Evolutionary conservation across 176 grass and related monocot species (phyloP).

Genomic region (Stipa capillata): DNA sequence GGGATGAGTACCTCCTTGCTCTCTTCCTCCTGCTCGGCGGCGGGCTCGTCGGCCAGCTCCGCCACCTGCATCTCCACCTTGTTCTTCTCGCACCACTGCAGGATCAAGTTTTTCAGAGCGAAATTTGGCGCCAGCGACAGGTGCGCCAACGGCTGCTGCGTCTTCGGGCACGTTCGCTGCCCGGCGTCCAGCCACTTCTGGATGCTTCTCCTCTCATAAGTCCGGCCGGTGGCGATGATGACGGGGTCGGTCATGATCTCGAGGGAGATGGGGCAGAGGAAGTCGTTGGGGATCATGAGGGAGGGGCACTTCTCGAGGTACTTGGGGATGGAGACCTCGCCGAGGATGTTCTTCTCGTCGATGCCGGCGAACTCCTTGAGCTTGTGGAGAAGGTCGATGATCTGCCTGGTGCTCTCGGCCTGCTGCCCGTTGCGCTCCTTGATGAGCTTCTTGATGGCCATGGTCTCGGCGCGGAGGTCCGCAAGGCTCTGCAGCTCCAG

Average conservation of each 20-base stretch:
- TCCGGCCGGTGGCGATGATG: slow-evolving; percentile 53
- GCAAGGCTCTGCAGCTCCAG: slow-evolving; percentile 49
- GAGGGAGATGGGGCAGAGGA: slow-evolving; percentile 65
- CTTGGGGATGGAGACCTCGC: slow-evolving; percentile 55
- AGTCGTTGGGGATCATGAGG: slow-evolving; percentile 58
- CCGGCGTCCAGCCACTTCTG: slow-evolving; percentile 62
- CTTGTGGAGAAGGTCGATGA: slow-evolving; percentile 45
- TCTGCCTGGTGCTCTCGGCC: slow-evolving; percentile 37
- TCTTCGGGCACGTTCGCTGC: slow-evolving; percentile 62
- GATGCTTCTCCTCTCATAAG: slow-evolving; percentile 56
- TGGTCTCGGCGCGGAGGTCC: slow-evolving; percentile 60
- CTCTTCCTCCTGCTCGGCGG: no score
- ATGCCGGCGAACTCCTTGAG: slow-evolving; percentile 53
- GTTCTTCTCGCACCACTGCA: slow-evolving; percentile 67
- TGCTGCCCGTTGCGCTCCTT: slow-evolving; percentile 52
- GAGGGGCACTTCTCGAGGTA: slow-evolving; percentile 75
- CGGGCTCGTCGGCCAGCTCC: background rate
- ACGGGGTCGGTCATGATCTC: slow-evolving; percentile 75
- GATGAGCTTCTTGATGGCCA: slow-evolving; percentile 65
- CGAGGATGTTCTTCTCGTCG: slow-evolving; percentile 44
- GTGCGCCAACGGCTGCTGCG: slow-evolving; percentile 48
- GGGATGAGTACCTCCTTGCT: slow-evolving; percentile 31
- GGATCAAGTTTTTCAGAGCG: slow-evolving; percentile 56
- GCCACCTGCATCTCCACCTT: slow-evolving; percentile 44
- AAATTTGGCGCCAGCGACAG: slow-evolving; percentile 54